Conservation (phyloP, 768 basidiomycete species). For the Pleurotus salmoneostramineus region DNA sequence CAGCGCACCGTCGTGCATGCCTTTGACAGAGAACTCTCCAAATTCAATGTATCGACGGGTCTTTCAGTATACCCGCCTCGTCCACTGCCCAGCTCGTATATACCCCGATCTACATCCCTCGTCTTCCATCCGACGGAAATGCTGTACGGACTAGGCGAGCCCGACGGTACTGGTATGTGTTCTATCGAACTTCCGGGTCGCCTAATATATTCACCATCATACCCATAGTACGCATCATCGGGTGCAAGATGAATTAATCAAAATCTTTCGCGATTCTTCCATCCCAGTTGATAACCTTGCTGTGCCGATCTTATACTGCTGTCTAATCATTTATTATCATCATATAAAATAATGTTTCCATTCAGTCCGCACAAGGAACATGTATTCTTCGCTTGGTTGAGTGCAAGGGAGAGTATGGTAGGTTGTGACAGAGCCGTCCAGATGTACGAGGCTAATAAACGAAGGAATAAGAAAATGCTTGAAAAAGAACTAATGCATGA, state of each 20-base stretch:
- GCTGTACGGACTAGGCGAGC: constrained; percentile 70
- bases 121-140: constrained; percentile 86
- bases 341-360: not conserved
- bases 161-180: constrained; percentile 57
- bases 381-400: too few species aligned
- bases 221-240: constrained; percentile 1
- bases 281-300: not conserved
- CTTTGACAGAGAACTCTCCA: constrained; percentile 41
- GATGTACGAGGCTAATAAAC: too few species aligned
- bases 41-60: constrained; percentile 49
- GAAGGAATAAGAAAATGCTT: too few species aligned
- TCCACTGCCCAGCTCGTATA: constrained; percentile 51
- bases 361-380: too few species aligned
- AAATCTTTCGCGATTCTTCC: not conserved
- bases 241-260: constrained; percentile 2
- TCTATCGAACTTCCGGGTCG: not conserved
- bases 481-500: too few species aligned
- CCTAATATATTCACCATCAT: not conserved
- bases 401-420: too few species aligned
- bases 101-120: constrained; percentile 60
- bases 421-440: too few species aligned
- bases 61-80: constrained; percentile 53
- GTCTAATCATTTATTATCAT: not conserved
- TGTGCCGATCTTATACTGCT: not conserved
- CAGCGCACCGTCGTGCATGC: constrained; percentile 64